A percentile compares a stretch with the other conserved stretches of the same genome.
Evolutionary conservation across 1,284 basidiomycete species (phyloP).

Genomic region (Wolfiporia cocos): DNA sequence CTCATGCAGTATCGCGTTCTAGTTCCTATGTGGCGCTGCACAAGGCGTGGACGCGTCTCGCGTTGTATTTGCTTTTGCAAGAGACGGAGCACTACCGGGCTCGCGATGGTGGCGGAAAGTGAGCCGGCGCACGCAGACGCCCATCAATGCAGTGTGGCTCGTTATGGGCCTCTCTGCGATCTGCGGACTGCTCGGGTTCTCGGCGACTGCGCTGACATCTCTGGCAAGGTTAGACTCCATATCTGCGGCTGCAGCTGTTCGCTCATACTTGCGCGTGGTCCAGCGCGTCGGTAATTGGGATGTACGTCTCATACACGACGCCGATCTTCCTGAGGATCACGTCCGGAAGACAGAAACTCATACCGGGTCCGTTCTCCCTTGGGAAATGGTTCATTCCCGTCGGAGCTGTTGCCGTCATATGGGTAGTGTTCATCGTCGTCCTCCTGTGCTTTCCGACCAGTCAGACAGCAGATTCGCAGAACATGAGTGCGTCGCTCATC

Average conservation of each 20-base stretch:
- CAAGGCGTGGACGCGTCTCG: slow-evolving; percentile 70
- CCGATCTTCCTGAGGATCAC: slow-evolving; percentile 61
- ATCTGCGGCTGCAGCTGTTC: background rate
- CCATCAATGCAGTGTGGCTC: slow-evolving; percentile 69
- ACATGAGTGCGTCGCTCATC: slow-evolving; percentile 38
- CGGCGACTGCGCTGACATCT: slow-evolving; percentile 51
- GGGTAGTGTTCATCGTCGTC: slow-evolving; percentile 52
- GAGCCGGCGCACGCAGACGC: slow-evolving; percentile 52
- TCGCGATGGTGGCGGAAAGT: slow-evolving; percentile 61
- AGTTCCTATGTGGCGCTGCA: slow-evolving; percentile 69
- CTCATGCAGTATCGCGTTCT: no score
- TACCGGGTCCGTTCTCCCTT: slow-evolving; percentile 48
- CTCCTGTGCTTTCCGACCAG: slow-evolving; percentile 50
- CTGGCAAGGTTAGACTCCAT: slow-evolving; percentile 46
- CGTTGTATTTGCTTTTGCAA: slow-evolving; percentile 67
- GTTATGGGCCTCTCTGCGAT: slow-evolving; percentile 51
- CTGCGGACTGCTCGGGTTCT: slow-evolving; percentile 62
- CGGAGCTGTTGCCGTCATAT: slow-evolving; percentile 48
- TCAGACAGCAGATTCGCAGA: slow-evolving; percentile 30
- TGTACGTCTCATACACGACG: slow-evolving; percentile 54
- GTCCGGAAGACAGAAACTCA: slow-evolving; percentile 44
- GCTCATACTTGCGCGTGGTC: background rate
- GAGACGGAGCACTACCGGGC: slow-evolving; percentile 67
- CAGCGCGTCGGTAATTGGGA: slow-evolving; percentile 56
- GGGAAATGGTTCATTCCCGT: slow-evolving; percentile 48